Conservation (phyloP, 106 monocot genomes). For the Dendrobium huoshanense region DNA sequence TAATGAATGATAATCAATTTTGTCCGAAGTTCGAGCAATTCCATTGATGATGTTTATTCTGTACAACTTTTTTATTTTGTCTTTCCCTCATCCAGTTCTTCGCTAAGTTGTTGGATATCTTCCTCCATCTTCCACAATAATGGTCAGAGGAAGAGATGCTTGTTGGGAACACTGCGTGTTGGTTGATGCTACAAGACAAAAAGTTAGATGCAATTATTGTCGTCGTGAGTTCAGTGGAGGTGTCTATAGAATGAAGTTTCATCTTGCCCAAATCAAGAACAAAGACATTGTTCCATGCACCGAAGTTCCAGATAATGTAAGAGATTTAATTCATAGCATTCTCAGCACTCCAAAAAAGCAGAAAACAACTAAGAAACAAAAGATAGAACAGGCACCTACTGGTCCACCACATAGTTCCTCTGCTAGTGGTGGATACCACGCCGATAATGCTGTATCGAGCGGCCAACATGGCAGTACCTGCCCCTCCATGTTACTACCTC, state of each 20-base stretch:
- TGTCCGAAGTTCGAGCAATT: too few relatives aligned
- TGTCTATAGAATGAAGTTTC: slow-evolving; percentile 58
- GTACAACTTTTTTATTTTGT: neutral
- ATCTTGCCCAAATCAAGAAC: slow-evolving; percentile 55
- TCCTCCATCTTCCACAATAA: slow-evolving; percentile 17
- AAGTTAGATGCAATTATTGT: slow-evolving; percentile 55
- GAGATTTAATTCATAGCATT: slow-evolving; percentile 28
- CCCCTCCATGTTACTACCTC: slow-evolving; percentile 31
- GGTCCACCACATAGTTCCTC: slow-evolving; percentile 37
- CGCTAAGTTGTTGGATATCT: neutral
- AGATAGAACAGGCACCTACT: slow-evolving; percentile 17
- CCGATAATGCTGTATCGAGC: slow-evolving; percentile 15
- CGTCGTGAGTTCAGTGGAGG: slow-evolving; percentile 49
- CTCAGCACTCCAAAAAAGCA: slow-evolving; percentile 32
- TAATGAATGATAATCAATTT: too few relatives aligned
- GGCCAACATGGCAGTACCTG: slow-evolving; percentile 37
- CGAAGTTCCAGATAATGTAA: slow-evolving; percentile 43
- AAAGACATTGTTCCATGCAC: slow-evolving; percentile 53
- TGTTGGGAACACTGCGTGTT: slow-evolving; percentile 62
- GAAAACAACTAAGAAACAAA: slow-evolving; percentile 23
- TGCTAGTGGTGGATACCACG: slow-evolving; percentile 26
- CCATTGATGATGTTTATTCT: too few relatives aligned
- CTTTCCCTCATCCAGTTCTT: neutral
- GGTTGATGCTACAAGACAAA: slow-evolving; percentile 54
- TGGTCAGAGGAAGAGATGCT: slow-evolving; percentile 58